Conservation (phyloP, 2,329 filamentous ascomycete genomes). For the Ilyonectria destructans region DNA sequence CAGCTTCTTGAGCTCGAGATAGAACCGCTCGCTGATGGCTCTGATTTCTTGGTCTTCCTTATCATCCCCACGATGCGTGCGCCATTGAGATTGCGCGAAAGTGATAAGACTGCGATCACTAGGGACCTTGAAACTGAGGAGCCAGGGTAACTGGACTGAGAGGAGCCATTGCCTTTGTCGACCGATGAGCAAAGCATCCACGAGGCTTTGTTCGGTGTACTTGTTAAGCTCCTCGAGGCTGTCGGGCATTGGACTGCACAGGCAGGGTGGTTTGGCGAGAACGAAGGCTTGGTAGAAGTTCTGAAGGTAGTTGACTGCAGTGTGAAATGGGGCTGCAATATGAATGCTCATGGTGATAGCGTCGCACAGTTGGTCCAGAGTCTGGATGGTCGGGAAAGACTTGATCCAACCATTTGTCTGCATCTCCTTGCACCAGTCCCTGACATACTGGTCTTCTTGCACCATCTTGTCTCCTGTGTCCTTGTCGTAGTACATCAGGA, state of each 20-base stretch:
- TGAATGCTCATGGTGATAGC: constrained; percentile 69
- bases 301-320: constrained; percentile 67
- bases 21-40: constrained; percentile 43
- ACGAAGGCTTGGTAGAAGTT: constrained; percentile 67
- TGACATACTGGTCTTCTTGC: constrained; percentile 52
- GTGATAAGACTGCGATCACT: constrained; percentile 59
- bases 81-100: constrained; percentile 59
- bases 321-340: constrained; percentile 66
- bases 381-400: constrained; percentile 61
- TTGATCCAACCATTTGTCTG: constrained; percentile 57
- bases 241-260: constrained; percentile 55
- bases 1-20: constrained; percentile 48
- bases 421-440: constrained; percentile 60
- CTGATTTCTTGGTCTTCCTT: constrained; percentile 38
- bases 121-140: constrained; percentile 62
- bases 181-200: constrained; percentile 61
- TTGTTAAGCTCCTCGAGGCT: constrained; percentile 50
- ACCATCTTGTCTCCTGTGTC: constrained; percentile 52
- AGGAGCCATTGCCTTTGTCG: constrained; percentile 62
- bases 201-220: constrained; percentile 52
- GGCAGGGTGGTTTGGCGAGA: constrained; percentile 59
- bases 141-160: constrained; percentile 61
- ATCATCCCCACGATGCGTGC: constrained; percentile 46
- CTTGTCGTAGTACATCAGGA: constrained; percentile 53
- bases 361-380: constrained; percentile 60